Percentiles rank a stretch among this genome's conserved stretches.
Conservation (phyloP, 1,284 basidiomycete genomes). For the Cryptococcus jaspeensis region DNA sequence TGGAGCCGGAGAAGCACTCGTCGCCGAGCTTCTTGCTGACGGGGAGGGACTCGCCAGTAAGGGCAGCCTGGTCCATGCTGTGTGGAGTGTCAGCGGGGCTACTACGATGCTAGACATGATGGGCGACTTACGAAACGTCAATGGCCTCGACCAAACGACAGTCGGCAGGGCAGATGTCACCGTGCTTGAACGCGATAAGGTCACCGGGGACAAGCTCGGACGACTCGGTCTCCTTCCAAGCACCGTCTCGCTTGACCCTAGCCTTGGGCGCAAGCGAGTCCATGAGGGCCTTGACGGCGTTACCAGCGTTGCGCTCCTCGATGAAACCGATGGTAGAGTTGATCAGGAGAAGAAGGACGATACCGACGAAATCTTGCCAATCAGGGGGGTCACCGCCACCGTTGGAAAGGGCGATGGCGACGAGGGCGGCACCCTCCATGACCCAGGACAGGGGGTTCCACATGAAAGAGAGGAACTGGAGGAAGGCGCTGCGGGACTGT, state of each 20-base stretch:
- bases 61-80: constrained; percentile 86
- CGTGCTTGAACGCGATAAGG: constrained; percentile 94
- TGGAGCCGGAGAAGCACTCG: constrained; percentile 96
- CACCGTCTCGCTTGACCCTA: constrained; percentile 77
- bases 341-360: constrained; percentile 84
- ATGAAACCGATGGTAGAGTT: constrained; percentile 98
- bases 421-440: constrained; percentile 96
- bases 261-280: constrained; percentile 98
- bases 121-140: constrained; percentile 68
- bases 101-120: too few species aligned
- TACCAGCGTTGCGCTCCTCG: constrained; percentile 83
- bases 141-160: constrained; percentile 91
- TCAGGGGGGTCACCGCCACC: constrained; percentile 80
- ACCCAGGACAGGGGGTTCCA: constrained; percentile 99
- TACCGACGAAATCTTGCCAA: constrained; percentile 98
- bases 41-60: constrained; percentile 94
- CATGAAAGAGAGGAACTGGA: constrained; percentile 92
- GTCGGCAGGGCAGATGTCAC: constrained; percentile 93
- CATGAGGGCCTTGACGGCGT: constrained; percentile 99
- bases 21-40: constrained; percentile 86
- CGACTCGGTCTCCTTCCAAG: constrained; percentile 86
- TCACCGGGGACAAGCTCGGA: constrained; percentile 87
- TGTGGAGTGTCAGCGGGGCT: constrained; percentile 3
- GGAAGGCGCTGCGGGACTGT: constrained; percentile 37
- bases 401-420: constrained; percentile 95